Conservation (phyloP, 2,329 filamentous ascomycete genomes). For the Fusarium mundagurra region DNA sequence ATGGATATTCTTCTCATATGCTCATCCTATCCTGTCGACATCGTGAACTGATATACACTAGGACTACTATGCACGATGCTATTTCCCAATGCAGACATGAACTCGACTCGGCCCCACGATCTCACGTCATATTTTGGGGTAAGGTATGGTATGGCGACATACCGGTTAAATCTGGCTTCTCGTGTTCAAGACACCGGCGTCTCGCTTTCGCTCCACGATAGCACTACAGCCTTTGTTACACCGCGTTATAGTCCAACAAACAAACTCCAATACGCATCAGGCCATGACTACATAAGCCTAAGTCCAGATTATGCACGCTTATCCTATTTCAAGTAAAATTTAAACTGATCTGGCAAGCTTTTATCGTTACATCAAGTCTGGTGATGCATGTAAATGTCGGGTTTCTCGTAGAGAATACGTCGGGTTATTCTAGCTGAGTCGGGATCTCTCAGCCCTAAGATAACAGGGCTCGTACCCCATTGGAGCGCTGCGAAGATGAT, state of each 20-base stretch:
- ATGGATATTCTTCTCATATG: not conserved
- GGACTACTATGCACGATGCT: not conserved
- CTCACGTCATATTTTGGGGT: slow-evolving; percentile 11
- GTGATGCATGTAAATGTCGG: not conserved
- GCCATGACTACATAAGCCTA: not conserved
- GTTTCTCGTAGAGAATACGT: not conserved
- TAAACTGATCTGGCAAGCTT: accelerated
- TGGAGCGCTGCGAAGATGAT: not conserved
- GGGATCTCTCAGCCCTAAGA: not conserved
- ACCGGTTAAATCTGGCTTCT: not conserved
- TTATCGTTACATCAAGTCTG: not conserved
- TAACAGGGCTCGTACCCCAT: not conserved
- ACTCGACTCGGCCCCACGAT: not conserved
- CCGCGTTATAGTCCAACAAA: not conserved
- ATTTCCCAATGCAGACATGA: too few relatives aligned
- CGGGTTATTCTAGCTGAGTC: not conserved
- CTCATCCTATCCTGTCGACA: not conserved
- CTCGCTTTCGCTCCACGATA: not conserved
- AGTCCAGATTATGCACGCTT: not conserved
- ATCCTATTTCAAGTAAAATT: accelerated
- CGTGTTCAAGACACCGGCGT: not conserved
- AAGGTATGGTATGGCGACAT: not conserved
- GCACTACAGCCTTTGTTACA: not conserved
- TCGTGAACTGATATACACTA: not conserved
- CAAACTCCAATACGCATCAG: not conserved